Percentiles rank a stretch among this genome's conserved stretches.
These are phyloP conservation scores for Russula emetica DNA, from an alignment of 768 basidiomycete species.

Conservation along the genomic window DNA sequence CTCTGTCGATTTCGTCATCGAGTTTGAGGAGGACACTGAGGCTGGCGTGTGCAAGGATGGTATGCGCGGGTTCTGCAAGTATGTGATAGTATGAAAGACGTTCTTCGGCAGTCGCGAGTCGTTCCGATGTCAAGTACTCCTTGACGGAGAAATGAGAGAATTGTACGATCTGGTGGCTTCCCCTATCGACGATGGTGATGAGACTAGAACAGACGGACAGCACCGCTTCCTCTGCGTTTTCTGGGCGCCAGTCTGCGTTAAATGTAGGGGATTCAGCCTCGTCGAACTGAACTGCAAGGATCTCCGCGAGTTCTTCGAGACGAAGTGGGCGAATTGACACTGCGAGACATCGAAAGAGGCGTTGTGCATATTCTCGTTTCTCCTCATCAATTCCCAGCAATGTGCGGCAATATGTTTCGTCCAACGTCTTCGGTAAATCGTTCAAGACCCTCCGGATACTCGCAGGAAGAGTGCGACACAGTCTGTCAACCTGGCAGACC, in stretches of 20 bases:
- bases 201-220: not conserved
- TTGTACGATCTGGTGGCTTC: not conserved
- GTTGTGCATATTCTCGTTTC: not conserved
- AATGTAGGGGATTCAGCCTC: not conserved
- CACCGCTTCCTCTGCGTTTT: not conserved
- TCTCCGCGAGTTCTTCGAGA: conserved; percentile 11
- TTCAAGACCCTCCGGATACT: not conserved
- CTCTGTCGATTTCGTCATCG: not conserved
- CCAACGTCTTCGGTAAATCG: not conserved
- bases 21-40: conserved; percentile 13
- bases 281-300: conserved; percentile 15
- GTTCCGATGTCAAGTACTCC: conserved; percentile 16
- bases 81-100: conserved; percentile 15
- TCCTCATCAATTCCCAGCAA: not conserved
- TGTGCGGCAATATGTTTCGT: not conserved
- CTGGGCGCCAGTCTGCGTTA: not conserved
- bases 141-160: conserved; percentile 18
- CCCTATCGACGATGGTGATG: not conserved
- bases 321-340: conserved; percentile 10
- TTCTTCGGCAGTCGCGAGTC: not conserved
- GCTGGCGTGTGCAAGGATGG: not conserved
- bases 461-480: not conserved
- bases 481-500: not conserved
- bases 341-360: conserved; percentile 2
- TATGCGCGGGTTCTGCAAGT: conserved; percentile 1